Evolutionary conservation across 139 green algal genomes (phyloP).

Genomic region (Dunaliella primolecta): DNA sequence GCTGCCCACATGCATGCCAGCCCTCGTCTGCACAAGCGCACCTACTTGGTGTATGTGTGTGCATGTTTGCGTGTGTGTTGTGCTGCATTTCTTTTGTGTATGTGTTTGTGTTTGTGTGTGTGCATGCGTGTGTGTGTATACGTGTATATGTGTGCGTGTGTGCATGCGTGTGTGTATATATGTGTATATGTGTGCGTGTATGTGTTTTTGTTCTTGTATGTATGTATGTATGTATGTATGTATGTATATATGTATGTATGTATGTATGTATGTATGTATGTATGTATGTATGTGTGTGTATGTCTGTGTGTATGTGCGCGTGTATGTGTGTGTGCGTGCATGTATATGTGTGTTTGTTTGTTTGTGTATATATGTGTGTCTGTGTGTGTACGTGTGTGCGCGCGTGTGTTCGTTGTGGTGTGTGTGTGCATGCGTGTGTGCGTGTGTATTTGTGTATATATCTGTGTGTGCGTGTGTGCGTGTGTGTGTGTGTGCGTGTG

Average conservation of each 20-base stretch:
- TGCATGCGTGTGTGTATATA: neutral
- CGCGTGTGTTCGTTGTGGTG: no score
- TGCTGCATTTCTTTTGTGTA: neutral
- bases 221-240: no score
- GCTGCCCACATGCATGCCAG: no score
- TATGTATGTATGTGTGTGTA: neutral
- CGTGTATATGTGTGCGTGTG: neutral
- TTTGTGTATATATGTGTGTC: neutral
- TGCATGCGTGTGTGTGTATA: neutral
- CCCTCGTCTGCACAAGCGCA: no score
- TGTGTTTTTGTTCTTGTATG: no score
- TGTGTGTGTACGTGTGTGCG: neutral
- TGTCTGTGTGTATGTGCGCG: neutral
- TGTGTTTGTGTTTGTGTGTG: neutral
- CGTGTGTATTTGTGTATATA: neutral
- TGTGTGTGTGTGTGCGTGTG: neutral
- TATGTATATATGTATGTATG: neutral
- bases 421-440: neutral
- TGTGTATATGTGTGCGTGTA: constrained; percentile 1
- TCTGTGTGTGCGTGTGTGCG: neutral
- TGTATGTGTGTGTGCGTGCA: neutral
- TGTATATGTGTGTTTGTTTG: neutral
- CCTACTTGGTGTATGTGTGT: no score
- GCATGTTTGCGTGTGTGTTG: neutral
- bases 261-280: neutral